Base-by-base conservation (phyloP, 2,329 filamentous ascomycete genomes). In the Cladosporium halotolerans region DNA sequence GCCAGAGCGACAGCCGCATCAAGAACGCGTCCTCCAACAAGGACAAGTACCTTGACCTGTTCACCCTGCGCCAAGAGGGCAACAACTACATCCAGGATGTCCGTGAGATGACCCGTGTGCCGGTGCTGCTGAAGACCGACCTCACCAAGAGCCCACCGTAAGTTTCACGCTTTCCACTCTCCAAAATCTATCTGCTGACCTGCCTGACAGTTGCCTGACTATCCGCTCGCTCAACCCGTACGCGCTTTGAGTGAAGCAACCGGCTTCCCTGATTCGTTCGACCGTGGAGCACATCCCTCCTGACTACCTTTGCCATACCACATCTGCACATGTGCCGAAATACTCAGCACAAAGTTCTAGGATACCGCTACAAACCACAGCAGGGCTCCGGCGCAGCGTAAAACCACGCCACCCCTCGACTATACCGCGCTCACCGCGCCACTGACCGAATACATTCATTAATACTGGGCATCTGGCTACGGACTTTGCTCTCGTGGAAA, bases 131-230 rank as follows among this genome's bases (percentile, higher is more conserved):
- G 66, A 97, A 96, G 84, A 97, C 93, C 60, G 93, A 99, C 75
- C 81, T 99, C 66, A 89, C 80, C 75, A 99, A 99, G 88, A 97
- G 92, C 76, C 93, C 93, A 75, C 93, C 93, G 91, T 99, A 87
- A 84, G 93, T 92, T 58, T 8, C 16, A 11, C 6, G 34, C 19
- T n/a, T 7, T 33, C n/a, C 7, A 46, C 8, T 18, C 43, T 14
- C 8, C 28, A 13, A 16, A 18, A 9, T 33, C 14, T 18, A n/a
- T 36, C 56, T 43, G 28, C 52, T 54, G 44, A 54, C 44, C n/a
- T 10, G n/a, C 38, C 10, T 53, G 59, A 18, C 61, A 90, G 86
- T 63, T 91, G 87, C 76, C 72, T 91, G 71, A 90, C 87, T n/a
- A 90, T 90, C 66, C 84, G 87, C 57, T 89, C 86, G 38, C 74